A percentile compares a stretch with the other conserved stretches of the same genome.
Conservation (phyloP, 208 protist genomes). For the Trypanosoma mega region DNA sequence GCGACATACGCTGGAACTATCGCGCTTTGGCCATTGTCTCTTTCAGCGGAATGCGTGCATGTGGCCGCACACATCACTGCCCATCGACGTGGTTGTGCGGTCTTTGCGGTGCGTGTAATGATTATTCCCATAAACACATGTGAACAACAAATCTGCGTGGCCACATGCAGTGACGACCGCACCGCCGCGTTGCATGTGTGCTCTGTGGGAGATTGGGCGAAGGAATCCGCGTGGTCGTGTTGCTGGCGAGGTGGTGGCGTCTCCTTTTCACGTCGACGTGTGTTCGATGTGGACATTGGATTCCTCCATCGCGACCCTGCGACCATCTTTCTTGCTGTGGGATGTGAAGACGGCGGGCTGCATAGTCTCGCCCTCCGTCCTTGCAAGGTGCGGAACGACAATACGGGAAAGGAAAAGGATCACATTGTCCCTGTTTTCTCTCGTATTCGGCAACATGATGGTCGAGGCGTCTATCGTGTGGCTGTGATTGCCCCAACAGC, state of each 20-base stretch:
- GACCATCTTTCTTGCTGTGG: conserved; percentile 31
- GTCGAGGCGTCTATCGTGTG: conserved; percentile 62
- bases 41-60: background rate
- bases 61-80: conserved; percentile 29
- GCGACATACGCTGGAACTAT: conserved; percentile 63
- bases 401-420: background rate
- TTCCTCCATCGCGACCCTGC: background rate
- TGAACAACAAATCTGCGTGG: conserved; percentile 21
- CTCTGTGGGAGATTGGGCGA: background rate
- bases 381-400: background rate
- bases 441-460: conserved; percentile 45
- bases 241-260: conserved; percentile 40
- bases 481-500: conserved; percentile 21
- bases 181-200: conserved; percentile 44
- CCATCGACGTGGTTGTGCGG: conserved; percentile 55
- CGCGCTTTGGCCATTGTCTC: conserved; percentile 34
- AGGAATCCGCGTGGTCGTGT: conserved; percentile 27
- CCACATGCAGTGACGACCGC: conserved; percentile 81
- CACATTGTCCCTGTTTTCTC: background rate
- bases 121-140: background rate
- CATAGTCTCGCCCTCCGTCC: conserved; percentile 15
- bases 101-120: conserved; percentile 51
- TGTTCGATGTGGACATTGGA: conserved; percentile 63
- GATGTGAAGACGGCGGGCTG: conserved; percentile 60
- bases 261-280: conserved; percentile 43